Percentiles rank a stretch among this genome's conserved stretches.
Evolutionary conservation across 345 rosid species (phyloP).

Genomic region (Populus deltoides): DNA sequence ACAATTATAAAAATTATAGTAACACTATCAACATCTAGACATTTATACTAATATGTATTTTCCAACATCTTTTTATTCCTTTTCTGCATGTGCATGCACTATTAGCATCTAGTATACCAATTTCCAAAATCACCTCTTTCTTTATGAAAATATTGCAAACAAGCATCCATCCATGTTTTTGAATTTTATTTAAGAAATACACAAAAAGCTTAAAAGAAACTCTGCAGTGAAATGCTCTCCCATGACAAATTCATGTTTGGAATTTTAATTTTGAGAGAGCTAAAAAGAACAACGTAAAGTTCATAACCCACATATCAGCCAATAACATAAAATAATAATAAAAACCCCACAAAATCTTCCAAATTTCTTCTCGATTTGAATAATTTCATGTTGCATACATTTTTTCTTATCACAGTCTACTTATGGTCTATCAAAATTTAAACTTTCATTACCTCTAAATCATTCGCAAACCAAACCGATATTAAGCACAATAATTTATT

Average conservation of each 20-base stretch:
- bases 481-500: background rate
- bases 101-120: background rate
- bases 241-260: background rate
- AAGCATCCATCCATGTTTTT: no score
- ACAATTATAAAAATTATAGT: no score
- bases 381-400: background rate
- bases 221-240: background rate
- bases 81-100: background rate
- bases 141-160: background rate
- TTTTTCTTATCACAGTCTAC: background rate
- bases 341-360: no score
- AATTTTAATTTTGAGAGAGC: background rate
- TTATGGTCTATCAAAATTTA: background rate
- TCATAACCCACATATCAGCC: background rate
- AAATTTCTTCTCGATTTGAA: background rate
- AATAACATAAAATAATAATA: background rate
- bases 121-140: background rate
- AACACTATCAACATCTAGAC: background rate
- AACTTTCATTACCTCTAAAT: background rate
- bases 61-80: background rate
- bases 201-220: background rate
- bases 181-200: background rate
- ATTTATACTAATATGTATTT: no score
- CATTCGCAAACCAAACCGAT: background rate
- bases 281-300: background rate